Evolutionary conservation across 805 yeast genomes (phyloP).

Genomic region (Kuraishia capsulata): DNA sequence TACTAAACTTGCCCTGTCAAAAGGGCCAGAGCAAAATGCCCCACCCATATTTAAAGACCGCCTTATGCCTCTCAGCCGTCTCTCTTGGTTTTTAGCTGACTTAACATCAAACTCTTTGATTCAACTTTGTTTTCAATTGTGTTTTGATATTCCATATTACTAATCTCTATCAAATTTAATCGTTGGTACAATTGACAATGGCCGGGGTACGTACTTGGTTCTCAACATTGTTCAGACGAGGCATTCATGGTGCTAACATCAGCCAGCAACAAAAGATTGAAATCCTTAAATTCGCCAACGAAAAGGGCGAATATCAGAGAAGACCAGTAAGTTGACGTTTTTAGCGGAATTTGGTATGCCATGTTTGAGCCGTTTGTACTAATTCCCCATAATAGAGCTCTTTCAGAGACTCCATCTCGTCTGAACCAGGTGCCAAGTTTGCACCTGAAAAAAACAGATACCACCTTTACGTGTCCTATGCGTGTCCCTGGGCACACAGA

Average conservation of each 20-base stretch:
- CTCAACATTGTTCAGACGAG: too few relatives aligned
- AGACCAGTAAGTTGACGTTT: constrained; percentile 18
- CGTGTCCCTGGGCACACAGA: constrained; percentile 97
- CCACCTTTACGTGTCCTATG: constrained; percentile 77
- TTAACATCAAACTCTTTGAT: not conserved
- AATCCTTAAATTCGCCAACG: constrained; percentile 39
- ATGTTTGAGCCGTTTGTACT: constrained; percentile 3
- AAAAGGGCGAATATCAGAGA: constrained; percentile 49
- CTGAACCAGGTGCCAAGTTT: constrained; percentile 49
- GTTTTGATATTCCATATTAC: too few relatives aligned
- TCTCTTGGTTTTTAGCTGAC: not conserved
- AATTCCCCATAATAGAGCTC: constrained; percentile 12
- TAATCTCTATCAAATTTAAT: too few relatives aligned
- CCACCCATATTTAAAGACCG: not conserved
- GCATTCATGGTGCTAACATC: too few relatives aligned
- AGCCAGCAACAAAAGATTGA: constrained; percentile 21
- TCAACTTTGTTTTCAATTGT: too few relatives aligned
- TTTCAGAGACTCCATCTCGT: constrained; percentile 61
- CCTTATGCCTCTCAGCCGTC: not conserved
- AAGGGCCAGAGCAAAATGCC: too few relatives aligned
- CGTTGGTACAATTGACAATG: too few relatives aligned
- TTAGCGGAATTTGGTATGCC: too few relatives aligned
- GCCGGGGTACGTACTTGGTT: not conserved
- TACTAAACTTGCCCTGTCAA: not conserved
- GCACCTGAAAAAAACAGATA: constrained; percentile 75